These are phyloP conservation scores for Collybia sordida DNA, from an alignment of 768 basidiomycete species.

Conservation along the genomic window DNA sequence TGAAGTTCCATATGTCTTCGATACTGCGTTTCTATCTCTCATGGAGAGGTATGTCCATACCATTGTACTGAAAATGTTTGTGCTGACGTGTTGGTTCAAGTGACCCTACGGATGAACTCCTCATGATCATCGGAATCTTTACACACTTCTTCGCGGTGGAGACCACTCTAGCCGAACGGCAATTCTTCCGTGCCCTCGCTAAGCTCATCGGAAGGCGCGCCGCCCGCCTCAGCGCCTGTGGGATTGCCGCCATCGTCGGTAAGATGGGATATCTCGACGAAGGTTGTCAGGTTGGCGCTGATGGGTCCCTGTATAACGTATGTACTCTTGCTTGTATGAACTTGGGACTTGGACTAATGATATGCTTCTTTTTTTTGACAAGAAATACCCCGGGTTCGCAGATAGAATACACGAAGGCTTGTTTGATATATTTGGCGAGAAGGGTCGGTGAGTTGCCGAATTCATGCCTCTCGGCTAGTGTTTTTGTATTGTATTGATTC, in stretches of 20 bases:
- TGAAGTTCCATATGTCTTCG: slow-evolving; percentile 88
- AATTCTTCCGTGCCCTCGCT: slow-evolving; percentile 95
- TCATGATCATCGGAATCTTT: slow-evolving; percentile 97
- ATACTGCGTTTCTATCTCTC: slow-evolving; percentile 94
- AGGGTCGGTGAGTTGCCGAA: slow-evolving; percentile 67
- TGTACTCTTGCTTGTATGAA: slow-evolving; percentile 21
- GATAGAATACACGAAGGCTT: slow-evolving; percentile 92
- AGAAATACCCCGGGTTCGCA: slow-evolving; percentile 98
- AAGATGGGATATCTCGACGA: slow-evolving; percentile 94
- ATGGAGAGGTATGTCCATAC: slow-evolving; percentile 77
- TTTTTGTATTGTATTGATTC: not conserved
- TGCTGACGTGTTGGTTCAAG: slow-evolving; percentile 32
- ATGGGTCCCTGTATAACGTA: slow-evolving; percentile 95
- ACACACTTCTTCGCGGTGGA: slow-evolving; percentile 96
- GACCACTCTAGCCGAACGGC: slow-evolving; percentile 93
- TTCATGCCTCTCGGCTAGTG: not conserved
- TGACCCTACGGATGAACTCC: slow-evolving; percentile 93
- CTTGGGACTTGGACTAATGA: not conserved
- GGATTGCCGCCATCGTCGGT: slow-evolving; percentile 94
- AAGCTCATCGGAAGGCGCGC: slow-evolving; percentile 87
- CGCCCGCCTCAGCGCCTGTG: slow-evolving; percentile 89
- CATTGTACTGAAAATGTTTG: too few species aligned
- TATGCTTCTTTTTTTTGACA: slow-evolving; percentile 1
- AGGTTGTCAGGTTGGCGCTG: slow-evolving; percentile 86
- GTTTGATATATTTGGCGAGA: slow-evolving; percentile 93